Evolutionary conservation across 257 asterid genomes (phyloP).

Genomic region (Solanum chmielewskii): DNA sequence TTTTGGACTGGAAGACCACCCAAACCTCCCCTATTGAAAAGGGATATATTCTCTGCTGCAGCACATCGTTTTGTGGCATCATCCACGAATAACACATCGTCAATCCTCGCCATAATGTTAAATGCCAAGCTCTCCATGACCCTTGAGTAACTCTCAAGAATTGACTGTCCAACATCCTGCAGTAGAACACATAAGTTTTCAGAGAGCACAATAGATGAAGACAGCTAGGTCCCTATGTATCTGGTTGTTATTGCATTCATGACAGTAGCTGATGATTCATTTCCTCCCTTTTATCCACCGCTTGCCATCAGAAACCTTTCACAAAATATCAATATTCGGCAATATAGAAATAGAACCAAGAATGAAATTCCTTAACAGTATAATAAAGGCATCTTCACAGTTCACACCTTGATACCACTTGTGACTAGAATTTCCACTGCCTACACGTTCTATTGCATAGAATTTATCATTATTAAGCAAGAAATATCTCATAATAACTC

Average conservation of each 20-base stretch:
- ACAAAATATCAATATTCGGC: background rate
- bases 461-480: background rate
- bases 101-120: conserved; percentile 89
- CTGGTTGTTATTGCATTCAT: background rate
- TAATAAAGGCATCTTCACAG: background rate
- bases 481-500: background rate
- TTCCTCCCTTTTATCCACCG: background rate
- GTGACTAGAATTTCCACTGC: background rate
- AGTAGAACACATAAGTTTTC: conserved; percentile 1
- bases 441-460: background rate
- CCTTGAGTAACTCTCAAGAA: conserved; percentile 96
- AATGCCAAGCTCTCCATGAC: conserved; percentile 99
- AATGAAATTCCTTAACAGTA: background rate
- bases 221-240: background rate
- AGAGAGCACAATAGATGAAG: background rate
- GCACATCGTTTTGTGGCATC: conserved; percentile 62
- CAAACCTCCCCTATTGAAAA: conserved; percentile 69
- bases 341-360: background rate
- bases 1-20: conserved; percentile 83
- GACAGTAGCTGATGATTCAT: background rate
- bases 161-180: conserved; percentile 96
- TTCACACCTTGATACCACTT: background rate
- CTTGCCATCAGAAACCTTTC: background rate
- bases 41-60: conserved; percentile 56
- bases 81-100: conserved; percentile 76